Evolutionary conservation across 257 asterid genomes (phyloP), one percentile per base, ranked within the genome.

Genomic region (Fraxinus anomala): DNA sequence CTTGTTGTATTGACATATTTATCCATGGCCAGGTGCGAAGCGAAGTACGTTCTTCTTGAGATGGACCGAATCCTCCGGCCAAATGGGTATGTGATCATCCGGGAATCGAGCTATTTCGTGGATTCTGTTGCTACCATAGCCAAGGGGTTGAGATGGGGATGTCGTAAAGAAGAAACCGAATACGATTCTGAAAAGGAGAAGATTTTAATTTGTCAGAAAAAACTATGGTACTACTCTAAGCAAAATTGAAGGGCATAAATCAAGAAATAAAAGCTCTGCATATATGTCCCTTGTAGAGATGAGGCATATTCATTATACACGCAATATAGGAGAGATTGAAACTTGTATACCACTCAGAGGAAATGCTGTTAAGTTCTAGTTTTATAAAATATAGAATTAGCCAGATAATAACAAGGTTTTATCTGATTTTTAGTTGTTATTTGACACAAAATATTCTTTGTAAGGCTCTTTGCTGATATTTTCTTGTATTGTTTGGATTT

Each of bases 11-110:
- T 23, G 17, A 63, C 69, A 63, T 63, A 26, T 26, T 23, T 10
- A 9, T 49, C 34, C 30, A 24, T 70, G 80, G 39, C 78, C 89
- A 96, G 99, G 86, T 96, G 99, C 44, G 99, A 93, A 74, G 92
- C 90, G 97, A 96, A 96, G 86, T 84, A 93, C 47, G 94, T 96
- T 44, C 84, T 96, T 79, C 82, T 96, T 73, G 99, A 96, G 88
- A 96, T 96, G 99, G 99, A 96, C 68, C 89, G 99, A 24, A 87
- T 96, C 73, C 89, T 96, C 76, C 84, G 99, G 77, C 99, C 99
- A 6, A 90, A 89, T 6, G 98, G 97, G 68, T 92, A 91, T 19
- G 96, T 91, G 19, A 80, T 96, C 40, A 88, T 93, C 80, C 94
- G 97, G 3, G 99, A 96, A 68, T 89, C 98, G 1, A 89, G 93